These are phyloP conservation scores for Didymella keratinophila DNA, from an alignment of 2,329 filamentous ascomycete genomes.

Conservation along the genomic window DNA sequence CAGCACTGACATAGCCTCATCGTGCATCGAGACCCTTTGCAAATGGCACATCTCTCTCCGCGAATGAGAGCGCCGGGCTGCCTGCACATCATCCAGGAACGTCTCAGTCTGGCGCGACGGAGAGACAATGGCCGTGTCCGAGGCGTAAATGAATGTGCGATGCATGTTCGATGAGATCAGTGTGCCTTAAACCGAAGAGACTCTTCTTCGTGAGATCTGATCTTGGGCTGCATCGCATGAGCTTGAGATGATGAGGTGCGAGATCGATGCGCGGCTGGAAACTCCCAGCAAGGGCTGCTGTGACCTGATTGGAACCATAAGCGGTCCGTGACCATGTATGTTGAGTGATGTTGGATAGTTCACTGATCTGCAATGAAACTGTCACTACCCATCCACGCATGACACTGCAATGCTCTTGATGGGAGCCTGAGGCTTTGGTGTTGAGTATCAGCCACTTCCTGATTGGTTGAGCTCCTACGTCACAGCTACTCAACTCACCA, in stretches of 20 bases:
- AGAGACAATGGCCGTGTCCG: conserved; percentile 6
- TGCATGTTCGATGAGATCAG: conserved; percentile 10
- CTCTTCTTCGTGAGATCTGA: neutral
- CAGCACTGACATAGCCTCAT: conserved; percentile 9
- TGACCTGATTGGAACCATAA: neutral
- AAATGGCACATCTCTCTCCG: neutral
- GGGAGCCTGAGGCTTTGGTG: conserved; percentile 1
- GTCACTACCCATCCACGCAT: no score
- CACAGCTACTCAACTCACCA: conserved; percentile 4
- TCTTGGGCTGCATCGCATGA: neutral
- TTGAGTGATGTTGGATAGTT: neutral
- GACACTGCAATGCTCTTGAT: neutral
- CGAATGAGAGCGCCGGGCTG: neutral
- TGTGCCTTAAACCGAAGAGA: conserved; percentile 3
- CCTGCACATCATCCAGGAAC: conserved; percentile 5
- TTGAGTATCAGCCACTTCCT: conserved; percentile 7
- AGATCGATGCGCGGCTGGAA: neutral
- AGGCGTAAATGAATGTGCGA: conserved; percentile 5
- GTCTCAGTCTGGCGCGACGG: neutral
- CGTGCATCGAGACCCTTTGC: conserved; percentile 2
- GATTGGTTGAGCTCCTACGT: conserved; percentile 9
- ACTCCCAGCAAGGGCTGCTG: neutral
- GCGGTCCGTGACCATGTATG: neutral
- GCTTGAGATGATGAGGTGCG: neutral
- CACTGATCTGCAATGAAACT: no score